phyloP scores from a whole-genome alignment of 345 rosid species.

The Odontarrhena argentea region DNA sequence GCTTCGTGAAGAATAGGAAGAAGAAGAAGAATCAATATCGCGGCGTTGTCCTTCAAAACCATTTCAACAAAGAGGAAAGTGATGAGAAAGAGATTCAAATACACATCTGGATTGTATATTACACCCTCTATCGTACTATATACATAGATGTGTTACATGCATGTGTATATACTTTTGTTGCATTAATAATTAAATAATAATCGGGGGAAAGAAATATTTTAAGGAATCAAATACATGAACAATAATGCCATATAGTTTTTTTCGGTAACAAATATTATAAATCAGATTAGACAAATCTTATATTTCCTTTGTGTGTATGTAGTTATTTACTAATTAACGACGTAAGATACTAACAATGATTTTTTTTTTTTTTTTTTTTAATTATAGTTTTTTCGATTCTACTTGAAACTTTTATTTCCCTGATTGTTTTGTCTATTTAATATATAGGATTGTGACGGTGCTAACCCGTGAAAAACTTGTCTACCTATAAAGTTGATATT shows the following conservation, averaged over 20 bases:
- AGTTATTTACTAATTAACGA: neutral
- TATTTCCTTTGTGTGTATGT: neutral
- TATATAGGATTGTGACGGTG: too few species aligned
- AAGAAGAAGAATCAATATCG: slow-evolving; percentile 13
- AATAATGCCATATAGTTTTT: neutral
- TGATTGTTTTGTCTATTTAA: too few species aligned
- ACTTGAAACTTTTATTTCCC: too few species aligned
- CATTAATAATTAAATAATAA: neutral
- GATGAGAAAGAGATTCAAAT: slow-evolving; percentile 36
- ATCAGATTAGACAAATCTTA: neutral
- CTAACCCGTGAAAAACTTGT: neutral
- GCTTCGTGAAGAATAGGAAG: slow-evolving; percentile 21
- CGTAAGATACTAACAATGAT: neutral
- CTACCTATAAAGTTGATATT: slow-evolving; percentile 17
- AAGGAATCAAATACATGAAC: slow-evolving; percentile 24
- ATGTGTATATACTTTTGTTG: slow-evolving; percentile 1
- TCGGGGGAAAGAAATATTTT: neutral
- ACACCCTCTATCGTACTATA: slow-evolving; percentile 28
- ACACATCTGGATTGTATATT: slow-evolving; percentile 29
- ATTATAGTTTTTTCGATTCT: too few species aligned
- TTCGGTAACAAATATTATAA: neutral
- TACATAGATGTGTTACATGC: neutral
- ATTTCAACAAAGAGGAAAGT: slow-evolving; percentile 32
- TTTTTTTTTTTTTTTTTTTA: too few species aligned
- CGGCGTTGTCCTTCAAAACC: slow-evolving; percentile 26